Evolutionary conservation across 2,329 filamentous ascomycete genomes (phyloP), one percentile per base, ranked within the genome.

Genomic region (Hymenoscyphus salicellus): DNA sequence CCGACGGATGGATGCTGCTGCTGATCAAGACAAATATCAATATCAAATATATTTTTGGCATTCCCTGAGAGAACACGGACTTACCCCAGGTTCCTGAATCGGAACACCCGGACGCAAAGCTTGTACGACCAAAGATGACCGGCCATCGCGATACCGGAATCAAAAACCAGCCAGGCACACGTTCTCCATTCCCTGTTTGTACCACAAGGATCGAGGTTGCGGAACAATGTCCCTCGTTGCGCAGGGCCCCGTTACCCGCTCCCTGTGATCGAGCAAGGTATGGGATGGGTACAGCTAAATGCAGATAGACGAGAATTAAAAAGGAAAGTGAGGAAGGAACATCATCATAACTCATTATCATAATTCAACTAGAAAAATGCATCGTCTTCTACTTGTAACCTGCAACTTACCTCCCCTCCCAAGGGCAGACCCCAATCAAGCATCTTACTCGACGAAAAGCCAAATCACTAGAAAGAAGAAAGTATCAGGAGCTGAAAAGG

Each of bases 191-290:
- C 49, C 56, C 41, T 64, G 65, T 56, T 62, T 55, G 61, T 43
- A 30, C 30, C 57, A 43, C 65, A 30, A 61, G 60, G 63, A 65
- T 63, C 65, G 60, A 66, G 62, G 65, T 46, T 58, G 61, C 23
- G 59, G 60, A 65, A 61, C 58, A 63, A 33, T 59, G 63, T 57
- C 55, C 43, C 55, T 52, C 36, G 64, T 58, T 60, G 43, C 36
- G 57, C 64, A 55, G 36, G 57, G 36, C 36, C 59, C 61, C 28
- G 61, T 64, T 66, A 57, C 36, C 63, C 63, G 58, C 56, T 57
- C 59, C 60, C 63, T 64, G 61, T 49, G 30, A 60, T 68, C 32
- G 58, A 23, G 46, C 52, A 59, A 65, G 59, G n/a, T n/a, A 49
- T 17, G 32, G 28, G 28, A 6, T 30, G 3, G 3, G 28, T 30